Conservation (phyloP, 768 basidiomycete species). For the Mycena leptocephala region DNA sequence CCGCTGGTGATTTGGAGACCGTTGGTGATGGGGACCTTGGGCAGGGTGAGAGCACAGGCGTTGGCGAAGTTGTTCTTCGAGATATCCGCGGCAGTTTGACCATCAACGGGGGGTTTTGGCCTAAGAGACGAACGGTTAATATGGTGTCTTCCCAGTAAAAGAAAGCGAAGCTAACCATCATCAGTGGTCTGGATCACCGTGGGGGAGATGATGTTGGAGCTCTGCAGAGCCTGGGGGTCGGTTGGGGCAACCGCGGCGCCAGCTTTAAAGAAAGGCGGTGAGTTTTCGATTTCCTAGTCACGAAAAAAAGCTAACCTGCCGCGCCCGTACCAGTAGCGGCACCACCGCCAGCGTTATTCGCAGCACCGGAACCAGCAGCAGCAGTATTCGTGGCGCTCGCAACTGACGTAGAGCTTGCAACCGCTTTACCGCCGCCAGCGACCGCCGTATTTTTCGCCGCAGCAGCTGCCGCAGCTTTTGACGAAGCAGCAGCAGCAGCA, state of each 20-base stretch:
- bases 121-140: neutral
- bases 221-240: constrained; percentile 45
- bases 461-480: constrained; percentile 31
- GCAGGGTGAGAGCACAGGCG: constrained; percentile 60
- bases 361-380: too few species aligned
- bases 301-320: too few species aligned
- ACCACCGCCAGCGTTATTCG: too few species aligned
- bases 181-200: constrained; percentile 24
- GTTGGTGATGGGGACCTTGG: constrained; percentile 67
- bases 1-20: constrained; percentile 67
- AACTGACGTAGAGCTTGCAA: too few species aligned
- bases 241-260: constrained; percentile 29
- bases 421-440: too few species aligned
- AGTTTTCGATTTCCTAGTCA: too few species aligned
- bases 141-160: neutral
- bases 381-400: constrained; percentile 8
- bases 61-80: constrained; percentile 77
- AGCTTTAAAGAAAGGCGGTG: too few species aligned
- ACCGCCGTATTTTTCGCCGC: too few species aligned
- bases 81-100: constrained; percentile 68
- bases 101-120: constrained; percentile 43
- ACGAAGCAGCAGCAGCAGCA: constrained; percentile 26
- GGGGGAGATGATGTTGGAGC: constrained; percentile 1
- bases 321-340: too few species aligned
- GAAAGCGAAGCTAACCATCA: neutral